A percentile compares a stretch with the other conserved stretches of the same genome.
Conservation (phyloP, 441 rosid genomes). For the Jatropha multifida region DNA sequence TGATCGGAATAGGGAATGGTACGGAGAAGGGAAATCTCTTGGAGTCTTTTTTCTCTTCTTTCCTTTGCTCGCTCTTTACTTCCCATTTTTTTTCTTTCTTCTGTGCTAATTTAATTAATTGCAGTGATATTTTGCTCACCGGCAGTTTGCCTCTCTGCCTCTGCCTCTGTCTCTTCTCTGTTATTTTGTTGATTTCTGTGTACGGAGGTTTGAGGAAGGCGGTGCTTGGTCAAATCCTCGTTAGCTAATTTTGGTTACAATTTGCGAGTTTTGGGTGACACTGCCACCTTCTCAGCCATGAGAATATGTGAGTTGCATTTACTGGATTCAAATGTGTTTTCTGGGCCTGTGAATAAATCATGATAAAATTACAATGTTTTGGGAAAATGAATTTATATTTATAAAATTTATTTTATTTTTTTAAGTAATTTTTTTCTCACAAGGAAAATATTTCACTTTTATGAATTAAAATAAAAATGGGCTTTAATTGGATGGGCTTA, state of each 20-base stretch:
- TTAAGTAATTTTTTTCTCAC: no score
- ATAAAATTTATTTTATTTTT: no score
- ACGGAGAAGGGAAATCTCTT: slow-evolving; percentile 82
- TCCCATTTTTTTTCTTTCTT: slow-evolving; percentile 25
- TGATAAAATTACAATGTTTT: no score
- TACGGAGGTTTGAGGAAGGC: not conserved
- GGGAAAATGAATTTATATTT: no score
- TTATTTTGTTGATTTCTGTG: not conserved
- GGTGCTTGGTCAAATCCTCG: slow-evolving; percentile 3
- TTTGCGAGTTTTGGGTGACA: not conserved
- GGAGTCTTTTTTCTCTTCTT: slow-evolving; percentile 74
- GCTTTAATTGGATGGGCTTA: no score
- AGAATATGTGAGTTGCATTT: not conserved
- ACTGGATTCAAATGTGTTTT: not conserved
- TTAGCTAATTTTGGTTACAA: slow-evolving; percentile 8
- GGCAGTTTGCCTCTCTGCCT: no score
- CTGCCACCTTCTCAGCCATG: slow-evolving; percentile 1
- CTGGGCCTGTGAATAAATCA: no score
- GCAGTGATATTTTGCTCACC: no score
- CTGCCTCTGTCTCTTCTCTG: no score
- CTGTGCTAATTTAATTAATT: not conserved
- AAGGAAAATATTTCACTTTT: no score
- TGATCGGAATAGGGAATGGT: slow-evolving; percentile 88
- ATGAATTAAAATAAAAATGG: no score
- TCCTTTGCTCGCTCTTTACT: slow-evolving; percentile 49